A percentile compares a stretch with the other conserved stretches of the same genome.
Conservation (phyloP, 331 rosid genomes). For the Pyracantha coccinea region DNA sequence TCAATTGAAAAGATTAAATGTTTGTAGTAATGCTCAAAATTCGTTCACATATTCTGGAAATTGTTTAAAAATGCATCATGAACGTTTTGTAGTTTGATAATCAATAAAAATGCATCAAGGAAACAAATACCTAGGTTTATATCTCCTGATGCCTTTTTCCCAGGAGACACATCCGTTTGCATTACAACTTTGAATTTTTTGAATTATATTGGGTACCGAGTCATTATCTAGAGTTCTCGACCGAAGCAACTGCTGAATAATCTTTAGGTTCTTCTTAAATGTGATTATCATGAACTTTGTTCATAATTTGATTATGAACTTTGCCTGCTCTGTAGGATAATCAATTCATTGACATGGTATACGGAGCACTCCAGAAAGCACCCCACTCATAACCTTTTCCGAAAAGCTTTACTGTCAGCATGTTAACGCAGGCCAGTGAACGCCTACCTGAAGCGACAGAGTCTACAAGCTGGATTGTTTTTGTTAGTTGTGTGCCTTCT, state of each 20-base stretch:
- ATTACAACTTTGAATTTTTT: neutral
- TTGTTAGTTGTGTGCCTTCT: neutral
- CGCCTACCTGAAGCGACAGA: neutral
- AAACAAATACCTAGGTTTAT: neutral
- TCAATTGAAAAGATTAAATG: neutral
- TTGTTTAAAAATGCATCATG: neutral
- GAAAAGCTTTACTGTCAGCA: neutral
- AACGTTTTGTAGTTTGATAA: neutral
- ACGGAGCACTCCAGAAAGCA: conserved; percentile 52
- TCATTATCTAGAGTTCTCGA: neutral
- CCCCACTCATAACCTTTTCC: conserved; percentile 21
- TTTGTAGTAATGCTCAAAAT: neutral
- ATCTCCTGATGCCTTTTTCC: neutral
- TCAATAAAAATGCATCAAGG: neutral
- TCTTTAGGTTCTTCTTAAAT: neutral
- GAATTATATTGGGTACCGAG: neutral
- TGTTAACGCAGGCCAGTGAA: neutral
- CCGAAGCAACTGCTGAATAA: neutral
- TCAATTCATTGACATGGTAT: conserved; percentile 70
- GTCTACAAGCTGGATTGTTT: neutral
- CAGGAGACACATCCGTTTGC: neutral
- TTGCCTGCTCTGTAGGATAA: conserved; percentile 46
- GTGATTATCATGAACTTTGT: conserved; percentile 2
- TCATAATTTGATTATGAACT: neutral
- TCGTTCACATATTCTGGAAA: neutral